Evolutionary conservation across 1,284 basidiomycete genomes (phyloP), one percentile per base, ranked within the genome.

Genomic region (Tylopilus sp.): DNA sequence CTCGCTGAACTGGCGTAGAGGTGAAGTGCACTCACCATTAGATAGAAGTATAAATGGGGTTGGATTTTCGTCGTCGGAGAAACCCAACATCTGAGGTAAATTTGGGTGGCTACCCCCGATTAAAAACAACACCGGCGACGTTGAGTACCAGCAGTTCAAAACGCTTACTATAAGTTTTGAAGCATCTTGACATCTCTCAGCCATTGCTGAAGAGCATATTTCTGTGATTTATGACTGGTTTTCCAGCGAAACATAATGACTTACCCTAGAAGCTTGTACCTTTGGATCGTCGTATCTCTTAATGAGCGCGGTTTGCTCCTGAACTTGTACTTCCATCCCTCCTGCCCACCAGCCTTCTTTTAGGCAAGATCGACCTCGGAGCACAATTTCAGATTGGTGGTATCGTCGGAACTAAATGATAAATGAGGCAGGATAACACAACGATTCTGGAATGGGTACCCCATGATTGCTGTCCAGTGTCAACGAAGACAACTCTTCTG

Each of bases 21-120:
- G 1, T 15, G 44, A 53, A 36, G 9, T 8, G 0, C 19, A 26
- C 70, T 51, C 69, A 85, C 86, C 82, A 63, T 85, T 84, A 2
- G 84, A 83, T 36, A 88, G 74, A 8, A 87, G 69, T 57, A 88
- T 84, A 68, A 88, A 87, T 0, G 84, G 86, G 0, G 82, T 85
- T 2, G 81, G 80, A 0, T 81, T 74, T 52, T 82, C 78, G 26
- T 83, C 82, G n/a, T 81, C 75, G 0, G 87, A 87, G 67, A 85
- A 85, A 1, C 86, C 87, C 10, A 86, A 68, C 78, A 88, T 81
- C 70, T 87, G 86, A 0, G 87, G 86, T 19, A 87, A 72, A 70
- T 84, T 87, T 18, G 85, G 84, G 62, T 87, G 87, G 66, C 87
- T 88, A 59, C 39, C 62, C 24, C 33, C 19, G 54, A 12, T 62